phyloP scores from a whole-genome alignment of 768 basidiomycete genomes.

The Agrocybe pediades region DNA sequence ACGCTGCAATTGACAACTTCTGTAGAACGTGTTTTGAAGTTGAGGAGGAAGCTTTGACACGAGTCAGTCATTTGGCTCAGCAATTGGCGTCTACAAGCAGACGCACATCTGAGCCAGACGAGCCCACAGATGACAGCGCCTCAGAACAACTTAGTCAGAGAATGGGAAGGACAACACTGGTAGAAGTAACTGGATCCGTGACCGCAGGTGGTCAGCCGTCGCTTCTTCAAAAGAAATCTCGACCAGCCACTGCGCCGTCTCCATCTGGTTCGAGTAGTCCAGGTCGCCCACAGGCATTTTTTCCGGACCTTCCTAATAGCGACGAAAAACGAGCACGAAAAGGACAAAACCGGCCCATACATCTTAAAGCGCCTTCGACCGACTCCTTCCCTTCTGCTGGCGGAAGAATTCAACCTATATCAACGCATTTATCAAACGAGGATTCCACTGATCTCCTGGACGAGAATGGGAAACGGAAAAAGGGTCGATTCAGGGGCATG shows the following conservation, averaged over 20 bases:
- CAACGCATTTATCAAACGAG: conserved; percentile 19
- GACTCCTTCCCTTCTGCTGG: conserved; percentile 50
- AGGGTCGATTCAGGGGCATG: conserved; percentile 44
- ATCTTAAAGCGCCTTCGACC: conserved; percentile 54
- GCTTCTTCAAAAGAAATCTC: conserved; percentile 27
- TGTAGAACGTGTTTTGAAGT: conserved; percentile 65
- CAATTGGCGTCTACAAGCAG: conserved; percentile 27
- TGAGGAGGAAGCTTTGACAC: conserved; percentile 66
- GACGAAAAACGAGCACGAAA: conserved; percentile 16
- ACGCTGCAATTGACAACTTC: conserved; percentile 52
- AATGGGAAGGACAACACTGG: conserved; percentile 10
- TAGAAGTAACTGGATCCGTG: conserved; percentile 15
- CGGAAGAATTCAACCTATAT: conserved; percentile 15
- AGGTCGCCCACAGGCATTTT: conserved; percentile 24
- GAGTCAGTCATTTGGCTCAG: conserved; percentile 64
- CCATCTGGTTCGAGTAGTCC: conserved; percentile 11
- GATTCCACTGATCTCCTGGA: conserved; percentile 32
- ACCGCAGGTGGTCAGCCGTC: conserved; percentile 11
- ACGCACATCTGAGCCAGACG: conserved; percentile 17
- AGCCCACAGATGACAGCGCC: neutral
- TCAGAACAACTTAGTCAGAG: neutral
- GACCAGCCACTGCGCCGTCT: conserved; percentile 48
- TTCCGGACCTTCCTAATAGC: conserved; percentile 16
- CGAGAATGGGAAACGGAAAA: conserved; percentile 41
- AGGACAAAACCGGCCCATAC: conserved; percentile 27